Percentiles rank a stretch among this genome's conserved stretches.
Conservation (phyloP, 2,329 filamentous ascomycete species). For the Venturia nashicola region DNA sequence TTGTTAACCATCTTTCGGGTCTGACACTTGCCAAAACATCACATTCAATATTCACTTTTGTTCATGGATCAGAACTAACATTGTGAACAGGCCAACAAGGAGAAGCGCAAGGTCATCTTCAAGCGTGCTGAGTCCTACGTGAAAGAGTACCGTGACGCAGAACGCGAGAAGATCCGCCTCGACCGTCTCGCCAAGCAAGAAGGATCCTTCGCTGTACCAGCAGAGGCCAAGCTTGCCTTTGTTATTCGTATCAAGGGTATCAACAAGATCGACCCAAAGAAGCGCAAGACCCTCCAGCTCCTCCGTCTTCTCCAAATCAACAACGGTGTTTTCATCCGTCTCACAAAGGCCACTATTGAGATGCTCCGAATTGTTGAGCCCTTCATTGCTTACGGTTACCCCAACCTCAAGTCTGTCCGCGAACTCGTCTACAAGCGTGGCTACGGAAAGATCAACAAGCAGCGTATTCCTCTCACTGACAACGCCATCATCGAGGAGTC, state of each 20-base stretch:
- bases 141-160: constrained; percentile 95
- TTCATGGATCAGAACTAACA: constrained; percentile 20
- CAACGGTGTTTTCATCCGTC: constrained; percentile 95
- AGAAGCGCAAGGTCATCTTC: constrained; percentile 98
- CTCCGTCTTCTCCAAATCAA: constrained; percentile 99
- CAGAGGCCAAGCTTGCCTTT: constrained; percentile 94
- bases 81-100: constrained; percentile 71
- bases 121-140: constrained; percentile 99
- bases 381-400: constrained; percentile 98
- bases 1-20: constrained; percentile 99
- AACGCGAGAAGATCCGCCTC: constrained; percentile 97
- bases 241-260: constrained; percentile 99
- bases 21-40: constrained; percentile 47
- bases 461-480: constrained; percentile 91
- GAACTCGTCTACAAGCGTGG: constrained; percentile 99
- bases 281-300: constrained; percentile 98
- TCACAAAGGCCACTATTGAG: constrained; percentile 95
- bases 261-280: constrained; percentile 99
- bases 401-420: constrained; percentile 97
- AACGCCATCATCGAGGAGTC: constrained; percentile 94
- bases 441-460: constrained; percentile 59
- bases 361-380: constrained; percentile 99
- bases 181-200: constrained; percentile 79
- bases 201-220: constrained; percentile 87
- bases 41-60: constrained; percentile 18